Conservation (phyloP, 2,329 filamentous ascomycete genomes). For the Hypocrella siamensis region DNA sequence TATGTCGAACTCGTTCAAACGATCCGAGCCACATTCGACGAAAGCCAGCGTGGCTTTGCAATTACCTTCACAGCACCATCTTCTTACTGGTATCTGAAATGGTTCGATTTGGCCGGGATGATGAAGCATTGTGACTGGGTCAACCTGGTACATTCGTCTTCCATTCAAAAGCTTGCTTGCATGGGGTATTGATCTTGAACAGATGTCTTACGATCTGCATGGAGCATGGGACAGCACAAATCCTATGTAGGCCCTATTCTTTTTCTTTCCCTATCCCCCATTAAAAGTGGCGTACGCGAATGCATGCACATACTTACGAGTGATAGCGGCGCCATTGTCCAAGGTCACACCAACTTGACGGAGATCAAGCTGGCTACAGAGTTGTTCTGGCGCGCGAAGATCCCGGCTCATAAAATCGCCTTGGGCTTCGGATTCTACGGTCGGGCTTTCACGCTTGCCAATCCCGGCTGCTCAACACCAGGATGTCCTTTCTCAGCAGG, state of each 20-base stretch:
- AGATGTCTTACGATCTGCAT: slow-evolving; percentile 25
- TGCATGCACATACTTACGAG: too few species aligned
- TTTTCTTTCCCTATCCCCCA: too few species aligned
- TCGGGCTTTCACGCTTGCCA: slow-evolving; percentile 7
- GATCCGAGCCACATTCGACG: slow-evolving; percentile 5
- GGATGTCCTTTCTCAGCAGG: slow-evolving; percentile 8
- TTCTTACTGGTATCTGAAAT: slow-evolving; percentile 15
- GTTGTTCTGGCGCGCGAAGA: slow-evolving; percentile 24
- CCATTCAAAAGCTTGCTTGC: not conserved
- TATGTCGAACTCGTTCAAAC: slow-evolving; percentile 9
- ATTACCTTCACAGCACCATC: slow-evolving; percentile 11
- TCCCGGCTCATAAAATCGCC: slow-evolving; percentile 21
- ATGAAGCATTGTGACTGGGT: slow-evolving; percentile 17
- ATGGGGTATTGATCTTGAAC: not conserved
- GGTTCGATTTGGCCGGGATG: slow-evolving; percentile 9
- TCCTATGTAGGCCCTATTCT: too few species aligned
- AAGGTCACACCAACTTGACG: slow-evolving; percentile 24
- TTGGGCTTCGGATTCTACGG: slow-evolving; percentile 28
- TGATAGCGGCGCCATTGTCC: slow-evolving; percentile 8
- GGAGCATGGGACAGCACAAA: slow-evolving; percentile 22
- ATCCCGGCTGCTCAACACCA: slow-evolving; percentile 7
- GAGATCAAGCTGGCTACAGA: slow-evolving; percentile 22
- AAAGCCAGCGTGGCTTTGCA: slow-evolving; percentile 4
- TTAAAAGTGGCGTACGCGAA: too few species aligned
- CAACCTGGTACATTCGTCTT: slow-evolving; percentile 14